These are phyloP conservation scores for Aureobasidium sp. DNA, from an alignment of 2,329 filamentous ascomycete genomes.

Conservation along the genomic window DNA sequence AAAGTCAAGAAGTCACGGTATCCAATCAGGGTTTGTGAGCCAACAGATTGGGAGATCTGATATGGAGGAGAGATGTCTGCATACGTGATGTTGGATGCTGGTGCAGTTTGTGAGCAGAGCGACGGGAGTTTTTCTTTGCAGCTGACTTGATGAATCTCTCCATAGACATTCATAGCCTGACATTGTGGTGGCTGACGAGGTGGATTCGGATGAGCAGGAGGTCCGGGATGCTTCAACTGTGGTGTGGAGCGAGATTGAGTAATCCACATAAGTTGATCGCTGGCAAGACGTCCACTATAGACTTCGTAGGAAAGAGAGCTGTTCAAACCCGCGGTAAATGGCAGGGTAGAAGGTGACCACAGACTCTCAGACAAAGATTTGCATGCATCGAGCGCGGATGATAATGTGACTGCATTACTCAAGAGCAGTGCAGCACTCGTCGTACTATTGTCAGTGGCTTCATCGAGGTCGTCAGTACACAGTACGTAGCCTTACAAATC, in stretches of 20 bases:
- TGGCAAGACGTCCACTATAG: constrained; percentile 15
- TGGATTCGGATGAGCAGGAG: neutral
- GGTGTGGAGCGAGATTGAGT: neutral
- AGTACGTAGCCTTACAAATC: too few species aligned
- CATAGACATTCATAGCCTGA: constrained; percentile 7
- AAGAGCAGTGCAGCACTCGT: constrained; percentile 16
- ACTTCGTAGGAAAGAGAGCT: constrained; percentile 20
- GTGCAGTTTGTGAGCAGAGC: constrained; percentile 22
- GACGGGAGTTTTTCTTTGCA: constrained; percentile 17
- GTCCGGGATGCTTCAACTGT: neutral
- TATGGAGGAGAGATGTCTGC: constrained; percentile 19
- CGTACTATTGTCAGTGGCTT: constrained; percentile 9
- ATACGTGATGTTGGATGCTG: constrained; percentile 18
- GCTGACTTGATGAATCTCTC: neutral
- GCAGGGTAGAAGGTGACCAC: constrained; percentile 15
- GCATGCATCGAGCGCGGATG: constrained; percentile 7
- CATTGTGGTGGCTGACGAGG: constrained; percentile 6
- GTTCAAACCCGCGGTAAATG: constrained; percentile 18
- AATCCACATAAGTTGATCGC: constrained; percentile 19
- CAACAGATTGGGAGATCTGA: constrained; percentile 20
- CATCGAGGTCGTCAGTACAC: neutral
- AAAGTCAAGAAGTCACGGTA: constrained; percentile 21
- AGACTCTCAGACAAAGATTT: constrained; percentile 16
- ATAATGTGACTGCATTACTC: neutral
- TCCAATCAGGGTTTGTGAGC: constrained; percentile 19